Base-by-base conservation (phyloP, 768 basidiomycete genomes). In the Sporobolomyces pararoseus region DNA sequence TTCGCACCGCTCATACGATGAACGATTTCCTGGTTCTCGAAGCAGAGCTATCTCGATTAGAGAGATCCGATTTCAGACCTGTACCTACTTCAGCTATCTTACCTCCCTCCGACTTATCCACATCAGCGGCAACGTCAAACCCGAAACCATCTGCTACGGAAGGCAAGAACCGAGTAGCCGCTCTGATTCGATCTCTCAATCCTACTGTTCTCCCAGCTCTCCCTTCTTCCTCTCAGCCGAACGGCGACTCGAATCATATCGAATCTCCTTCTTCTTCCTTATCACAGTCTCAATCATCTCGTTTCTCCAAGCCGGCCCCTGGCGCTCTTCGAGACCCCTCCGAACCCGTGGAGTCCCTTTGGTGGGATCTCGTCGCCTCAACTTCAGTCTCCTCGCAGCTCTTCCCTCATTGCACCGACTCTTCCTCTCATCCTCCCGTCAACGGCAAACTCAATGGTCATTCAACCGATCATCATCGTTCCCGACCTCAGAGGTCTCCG, bases 331-430 rank as follows among this genome's bases (percentile, higher is more conserved):
- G 68, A 32, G 44, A 66, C 14, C 65, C 68, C 6, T 4, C 44
- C 42, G 65, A 70, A 17, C 68, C 72, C 19, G 65, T 69, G 44
- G 72, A 73, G 13, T 62, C 68, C 6, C 37, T 73, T 1, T 73
- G 72, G 72, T 73, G 72, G 72, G 72, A 73, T n/a, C 42, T 69
- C 34, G 64, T 73, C 54, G 68, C 29, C 0, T 23, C 66, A 3
- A 29, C 52, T 17, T 44, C 62, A 5, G 29, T 64, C 23, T 72
- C 67, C 0, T 61, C 69, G 1, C 23, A 52, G 12, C 60, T 70
- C n/a, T 61, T 65, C 52, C 53, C 53, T 37, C 29, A 37, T 7
- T 9, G 32, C 49, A n/a, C 25, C 34, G n/a, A 27, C 21, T 16
- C 62, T 5, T 0, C 59, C 0, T 6, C 66, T 17, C 58, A 17